Evolutionary conservation across 495 filamentous ascomycete species (phyloP), one percentile per base, ranked within the genome.

Genomic region (Lindgomyces ingoldianus): DNA sequence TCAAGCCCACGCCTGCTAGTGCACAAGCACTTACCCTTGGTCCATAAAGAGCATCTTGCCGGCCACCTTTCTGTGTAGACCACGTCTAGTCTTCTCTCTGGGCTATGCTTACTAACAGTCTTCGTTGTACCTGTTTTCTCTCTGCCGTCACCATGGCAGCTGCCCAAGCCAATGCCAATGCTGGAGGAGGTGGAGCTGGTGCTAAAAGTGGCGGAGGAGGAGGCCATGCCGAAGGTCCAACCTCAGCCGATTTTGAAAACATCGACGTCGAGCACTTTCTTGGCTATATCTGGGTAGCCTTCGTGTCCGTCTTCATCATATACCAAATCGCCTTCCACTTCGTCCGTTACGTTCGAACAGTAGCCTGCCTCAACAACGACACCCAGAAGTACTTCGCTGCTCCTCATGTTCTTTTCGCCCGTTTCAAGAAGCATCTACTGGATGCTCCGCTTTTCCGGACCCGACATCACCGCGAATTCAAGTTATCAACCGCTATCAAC

Each of bases 381-480:
- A 68, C 50, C 4, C 73, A 74, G 47, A 60, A 61, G 19, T 74
- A 49, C 67, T 86, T 85, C 62, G 69, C 79, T 12, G 69, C 69
- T n/a, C 76, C 81, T 0, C 66, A 81, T 30, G 47, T 52, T 2
- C 74, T 70, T 2, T 79, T 64, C 36, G 67, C 73, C 24, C 65
- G 48, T 19, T 62, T 96, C 69, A 96, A 96, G 79, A 85, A 84
- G 64, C 80, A 93, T 70, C 71, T 96, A 53, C 81, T 96, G 66
- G 91, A 93, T 73, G 93, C 94, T 10, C 92, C 94, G 0, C 76
- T 98, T 21, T 87, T 90, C 74, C 83, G 82, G 11, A 88, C 83
- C 64, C 86, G 93, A 26, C 93, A 97, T 78, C 95, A 94, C 76
- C 85, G 87, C 55, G 93, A 96, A 73, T 84, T 96, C 65, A 84